These are phyloP conservation scores for Setomelanomma holmii DNA, from an alignment of 2,329 filamentous ascomycete species.

Conservation along the genomic window DNA sequence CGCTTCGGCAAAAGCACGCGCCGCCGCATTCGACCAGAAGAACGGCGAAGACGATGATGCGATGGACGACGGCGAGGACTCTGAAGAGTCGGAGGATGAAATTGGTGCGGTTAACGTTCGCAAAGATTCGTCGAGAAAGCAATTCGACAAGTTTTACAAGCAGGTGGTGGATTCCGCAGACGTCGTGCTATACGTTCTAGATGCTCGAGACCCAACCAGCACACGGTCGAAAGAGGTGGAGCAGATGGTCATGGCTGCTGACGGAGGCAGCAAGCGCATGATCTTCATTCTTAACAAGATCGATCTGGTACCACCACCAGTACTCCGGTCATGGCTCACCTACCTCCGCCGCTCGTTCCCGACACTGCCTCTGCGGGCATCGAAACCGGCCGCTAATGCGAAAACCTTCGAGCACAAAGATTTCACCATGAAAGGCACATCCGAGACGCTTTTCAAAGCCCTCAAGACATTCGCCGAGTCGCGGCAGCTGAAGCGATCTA, in stretches of 20 bases:
- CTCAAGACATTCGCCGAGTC: slow-evolving; percentile 87
- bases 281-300: slow-evolving; percentile 97
- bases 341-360: slow-evolving; percentile 90
- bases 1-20: slow-evolving; percentile 80
- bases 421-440: slow-evolving; percentile 84
- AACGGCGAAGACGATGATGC: slow-evolving; percentile 67
- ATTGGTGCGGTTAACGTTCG: slow-evolving; percentile 41
- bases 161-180: slow-evolving; percentile 87
- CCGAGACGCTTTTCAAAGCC: slow-evolving; percentile 82
- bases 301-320: slow-evolving; percentile 82
- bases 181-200: slow-evolving; percentile 90
- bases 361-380: slow-evolving; percentile 86
- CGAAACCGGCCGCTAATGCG: slow-evolving; percentile 81
- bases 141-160: slow-evolving; percentile 97
- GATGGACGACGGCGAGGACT: slow-evolving; percentile 63
- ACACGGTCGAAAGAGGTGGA: slow-evolving; percentile 91
- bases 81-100: slow-evolving; percentile 55
- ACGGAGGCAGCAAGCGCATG: slow-evolving; percentile 81
- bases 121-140: slow-evolving; percentile 75
- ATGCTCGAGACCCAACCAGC: slow-evolving; percentile 88
- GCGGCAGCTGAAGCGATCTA: slow-evolving; percentile 84
- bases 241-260: slow-evolving; percentile 88
- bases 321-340: slow-evolving; percentile 83
- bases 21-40: slow-evolving; percentile 74
- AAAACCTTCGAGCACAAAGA: slow-evolving; percentile 93